phyloP scores from a whole-genome alignment of 768 basidiomycete genomes.

The Myochromella boudieri region DNA sequence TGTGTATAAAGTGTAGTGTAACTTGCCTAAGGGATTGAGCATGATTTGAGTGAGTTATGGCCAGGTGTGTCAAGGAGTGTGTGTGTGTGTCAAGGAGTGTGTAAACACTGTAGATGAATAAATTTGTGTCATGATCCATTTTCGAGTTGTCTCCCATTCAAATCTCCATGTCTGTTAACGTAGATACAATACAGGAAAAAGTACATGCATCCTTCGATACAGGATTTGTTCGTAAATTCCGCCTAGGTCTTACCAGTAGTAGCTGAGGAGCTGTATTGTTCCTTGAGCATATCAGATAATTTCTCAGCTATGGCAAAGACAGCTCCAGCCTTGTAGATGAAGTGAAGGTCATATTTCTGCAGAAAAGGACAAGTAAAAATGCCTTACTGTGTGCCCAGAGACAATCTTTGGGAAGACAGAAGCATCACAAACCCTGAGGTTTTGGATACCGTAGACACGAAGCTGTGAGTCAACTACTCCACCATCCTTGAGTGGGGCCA shows the following conservation, averaged over 20 bases:
- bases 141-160: too few relatives aligned
- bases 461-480: constrained; percentile 40
- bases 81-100: too few relatives aligned
- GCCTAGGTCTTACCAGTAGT: too few relatives aligned
- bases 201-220: too few relatives aligned
- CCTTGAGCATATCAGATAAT: constrained; percentile 30
- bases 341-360: constrained; percentile 1
- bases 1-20: too few relatives aligned
- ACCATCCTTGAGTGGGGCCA: constrained; percentile 39
- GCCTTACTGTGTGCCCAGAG: constrained; percentile 48
- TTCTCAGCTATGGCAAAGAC: constrained; percentile 32
- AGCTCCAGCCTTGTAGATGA: constrained; percentile 23
- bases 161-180: too few relatives aligned
- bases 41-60: too few relatives aligned
- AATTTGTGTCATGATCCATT: too few relatives aligned
- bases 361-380: background rate
- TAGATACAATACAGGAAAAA: too few relatives aligned
- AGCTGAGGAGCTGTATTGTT: constrained; percentile 13
- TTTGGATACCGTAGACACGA: constrained; percentile 40
- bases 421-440: constrained; percentile 47
- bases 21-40: too few relatives aligned
- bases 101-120: too few relatives aligned
- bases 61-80: too few relatives aligned
- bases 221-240: background rate
- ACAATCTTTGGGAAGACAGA: constrained; percentile 46